Evolutionary conservation across 2,329 filamentous ascomycete genomes (phyloP), one percentile per base, ranked within the genome.

Genomic region (Clarireedia monteithiana): DNA sequence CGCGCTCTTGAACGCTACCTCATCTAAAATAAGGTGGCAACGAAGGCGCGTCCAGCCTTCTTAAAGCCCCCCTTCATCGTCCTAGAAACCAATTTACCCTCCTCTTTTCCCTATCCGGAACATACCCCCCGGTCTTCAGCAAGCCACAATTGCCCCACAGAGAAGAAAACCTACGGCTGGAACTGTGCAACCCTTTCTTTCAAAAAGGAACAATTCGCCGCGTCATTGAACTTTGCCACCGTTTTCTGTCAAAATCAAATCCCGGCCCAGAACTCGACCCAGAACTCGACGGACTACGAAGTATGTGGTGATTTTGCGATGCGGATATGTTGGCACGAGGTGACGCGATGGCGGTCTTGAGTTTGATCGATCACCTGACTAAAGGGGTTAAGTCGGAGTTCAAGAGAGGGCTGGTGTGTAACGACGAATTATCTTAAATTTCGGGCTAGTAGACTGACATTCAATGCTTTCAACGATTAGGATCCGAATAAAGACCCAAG

Each of bases 401-500:
- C 54, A 56, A 24, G 36, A 45, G 54, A 26, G 39, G 12, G 10
- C 34, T 56, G 23, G 54, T 56, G 52, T 24, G 42, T 17, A 30
- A 12, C 12, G n/a, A 46, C 24, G 24, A 20, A 40, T 9, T 17
- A 4, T 23, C 7, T 15, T 17, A 17, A 2, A 5, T 30, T 36
- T 30, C 20, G n/a, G 10, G 2, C 10, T n/a, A 2, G 9, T 51
- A 45, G 12, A 26, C 48, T 51, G 17, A 51, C 14, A n/a, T 34
- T 46, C 23, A 40, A 2, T 47, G 50, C n/a, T 52, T 38, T 6
- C 5, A 12, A 42, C 38, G 10, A 45, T 6, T 50, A 64, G 61
- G 56, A 62, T 36, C 48, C 52, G 6, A 59, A 38, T 48, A 53
- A 45, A 17, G 76, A 78, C 61, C 67, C 68, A 6, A 69, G 75